Evolutionary conservation across 208 protist genomes (phyloP).

Genomic region (Trypanosoma grayi): DNA sequence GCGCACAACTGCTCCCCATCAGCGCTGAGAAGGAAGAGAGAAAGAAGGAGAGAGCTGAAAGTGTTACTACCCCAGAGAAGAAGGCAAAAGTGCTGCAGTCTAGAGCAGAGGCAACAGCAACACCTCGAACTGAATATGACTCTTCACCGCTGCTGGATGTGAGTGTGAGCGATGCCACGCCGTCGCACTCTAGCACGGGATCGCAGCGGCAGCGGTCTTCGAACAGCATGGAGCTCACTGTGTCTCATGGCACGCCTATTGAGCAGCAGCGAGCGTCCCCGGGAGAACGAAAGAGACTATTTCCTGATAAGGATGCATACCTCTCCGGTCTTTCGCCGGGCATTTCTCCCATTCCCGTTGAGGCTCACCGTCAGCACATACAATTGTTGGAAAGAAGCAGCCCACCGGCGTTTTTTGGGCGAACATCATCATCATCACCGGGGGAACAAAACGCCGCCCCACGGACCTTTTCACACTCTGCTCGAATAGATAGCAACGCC

Average conservation of each 20-base stretch:
- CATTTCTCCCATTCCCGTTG: background rate
- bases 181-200: background rate
- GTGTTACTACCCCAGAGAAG: background rate
- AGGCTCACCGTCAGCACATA: background rate
- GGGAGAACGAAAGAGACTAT: background rate
- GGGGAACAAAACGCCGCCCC: too few species aligned
- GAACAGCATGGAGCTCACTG: background rate
- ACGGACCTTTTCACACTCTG: too few species aligned
- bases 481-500: too few species aligned
- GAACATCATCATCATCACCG: background rate
- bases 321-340: background rate
- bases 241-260: too few species aligned
- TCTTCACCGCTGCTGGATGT: constrained; percentile 5
- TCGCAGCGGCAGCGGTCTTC: background rate
- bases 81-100: background rate
- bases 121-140: background rate
- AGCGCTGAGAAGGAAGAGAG: background rate
- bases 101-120: background rate
- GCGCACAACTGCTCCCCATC: background rate
- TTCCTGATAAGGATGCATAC: background rate
- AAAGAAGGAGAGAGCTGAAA: background rate
- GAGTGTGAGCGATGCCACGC: constrained; percentile 20
- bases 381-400: background rate
- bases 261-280: background rate
- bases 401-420: background rate